Percentiles rank a stretch among this genome's conserved stretches.
These are phyloP conservation scores for Aspergillus ellipticus DNA, from an alignment of 495 filamentous ascomycete species.

Conservation along the genomic window DNA sequence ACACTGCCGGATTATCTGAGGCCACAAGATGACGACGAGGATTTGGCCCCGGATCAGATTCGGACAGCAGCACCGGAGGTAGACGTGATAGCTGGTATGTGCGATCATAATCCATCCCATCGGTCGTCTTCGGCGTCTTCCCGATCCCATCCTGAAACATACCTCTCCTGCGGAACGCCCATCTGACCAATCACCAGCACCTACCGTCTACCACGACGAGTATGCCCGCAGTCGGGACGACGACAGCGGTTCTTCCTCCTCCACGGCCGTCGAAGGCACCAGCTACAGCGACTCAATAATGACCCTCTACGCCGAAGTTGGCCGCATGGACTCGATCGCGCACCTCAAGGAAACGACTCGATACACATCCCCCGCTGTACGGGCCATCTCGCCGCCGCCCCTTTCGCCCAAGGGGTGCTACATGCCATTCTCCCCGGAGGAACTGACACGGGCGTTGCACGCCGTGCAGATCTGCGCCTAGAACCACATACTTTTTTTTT, in stretches of 20 bases:
- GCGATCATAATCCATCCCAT: background rate
- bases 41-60: constrained; percentile 27
- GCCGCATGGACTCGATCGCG: constrained; percentile 30
- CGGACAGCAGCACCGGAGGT: constrained; percentile 10
- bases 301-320: constrained; percentile 34
- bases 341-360: constrained; percentile 36
- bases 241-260: constrained; percentile 35
- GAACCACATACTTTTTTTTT: too few relatives aligned
- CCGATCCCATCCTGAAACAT: background rate
- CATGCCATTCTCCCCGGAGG: constrained; percentile 38
- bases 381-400: constrained; percentile 28
- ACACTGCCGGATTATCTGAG: constrained; percentile 25
- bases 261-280: constrained; percentile 37
- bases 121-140: background rate
- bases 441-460: constrained; percentile 41
- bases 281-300: constrained; percentile 40
- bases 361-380: constrained; percentile 32
- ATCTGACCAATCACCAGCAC: constrained; percentile 17
- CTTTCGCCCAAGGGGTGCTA: constrained; percentile 28
- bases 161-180: background rate
- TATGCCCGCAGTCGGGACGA: constrained; percentile 26
- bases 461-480: constrained; percentile 39
- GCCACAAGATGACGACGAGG: constrained; percentile 19
- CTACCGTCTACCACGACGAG: constrained; percentile 18
- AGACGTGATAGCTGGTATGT: constrained; percentile 28